These are phyloP conservation scores for Malus hybrid DNA, from an alignment of 331 rosid species.

Conservation along the genomic window DNA sequence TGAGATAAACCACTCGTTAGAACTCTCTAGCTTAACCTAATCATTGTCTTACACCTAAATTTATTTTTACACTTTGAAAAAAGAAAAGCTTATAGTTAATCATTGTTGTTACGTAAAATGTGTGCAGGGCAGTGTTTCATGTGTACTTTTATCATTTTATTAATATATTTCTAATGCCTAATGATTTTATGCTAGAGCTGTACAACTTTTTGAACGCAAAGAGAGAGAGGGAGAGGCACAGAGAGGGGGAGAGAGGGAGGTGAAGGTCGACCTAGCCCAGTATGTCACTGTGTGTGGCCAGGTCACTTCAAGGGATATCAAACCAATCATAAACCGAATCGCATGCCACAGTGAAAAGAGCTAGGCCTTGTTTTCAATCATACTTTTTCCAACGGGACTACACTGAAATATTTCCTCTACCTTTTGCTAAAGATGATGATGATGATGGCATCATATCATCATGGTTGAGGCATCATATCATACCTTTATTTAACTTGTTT, in stretches of 20 bases:
- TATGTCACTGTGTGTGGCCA: background rate
- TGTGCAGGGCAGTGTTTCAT: background rate
- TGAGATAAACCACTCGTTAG: no score
- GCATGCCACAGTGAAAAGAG: conserved; percentile 37
- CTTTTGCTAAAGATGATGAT: background rate
- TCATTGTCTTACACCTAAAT: background rate
- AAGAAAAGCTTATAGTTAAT: background rate
- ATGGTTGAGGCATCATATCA: background rate
- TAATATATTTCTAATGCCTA: background rate
- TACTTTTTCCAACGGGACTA: background rate
- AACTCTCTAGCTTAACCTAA: background rate
- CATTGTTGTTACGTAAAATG: background rate
- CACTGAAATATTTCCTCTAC: background rate
- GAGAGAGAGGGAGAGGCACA: background rate
- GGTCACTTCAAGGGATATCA: background rate
- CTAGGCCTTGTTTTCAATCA: background rate
- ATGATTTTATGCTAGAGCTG: background rate
- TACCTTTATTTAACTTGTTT: background rate
- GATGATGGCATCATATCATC: background rate
- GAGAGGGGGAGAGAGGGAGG: background rate
- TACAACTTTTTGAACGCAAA: background rate
- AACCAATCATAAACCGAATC: conserved; percentile 22
- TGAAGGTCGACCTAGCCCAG: background rate
- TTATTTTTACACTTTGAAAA: background rate
- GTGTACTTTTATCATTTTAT: background rate